phyloP scores from a whole-genome alignment of 2,329 filamentous ascomycete species.

The Fusarium dlaminii region DNA sequence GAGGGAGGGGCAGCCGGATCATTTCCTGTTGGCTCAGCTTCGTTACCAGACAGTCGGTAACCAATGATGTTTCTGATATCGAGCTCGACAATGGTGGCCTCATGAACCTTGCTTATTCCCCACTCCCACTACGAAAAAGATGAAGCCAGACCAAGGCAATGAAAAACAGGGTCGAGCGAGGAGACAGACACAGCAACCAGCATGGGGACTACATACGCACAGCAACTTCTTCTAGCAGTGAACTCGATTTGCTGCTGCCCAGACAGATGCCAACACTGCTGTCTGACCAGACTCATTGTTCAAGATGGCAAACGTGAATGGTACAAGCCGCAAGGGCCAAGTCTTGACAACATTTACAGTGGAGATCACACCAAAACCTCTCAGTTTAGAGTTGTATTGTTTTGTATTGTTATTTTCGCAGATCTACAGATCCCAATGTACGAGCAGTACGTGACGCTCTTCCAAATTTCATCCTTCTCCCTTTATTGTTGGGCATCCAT shows the following conservation, averaged over 20 bases:
- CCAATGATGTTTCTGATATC: slow-evolving; percentile 12
- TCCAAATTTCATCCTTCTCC: neutral
- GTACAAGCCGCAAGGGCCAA: neutral
- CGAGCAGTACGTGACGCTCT: neutral
- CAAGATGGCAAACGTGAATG: neutral
- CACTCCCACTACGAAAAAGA: slow-evolving; percentile 2
- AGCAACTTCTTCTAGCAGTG: neutral
- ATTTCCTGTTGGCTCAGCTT: slow-evolving; percentile 35
- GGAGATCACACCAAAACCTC: neutral
- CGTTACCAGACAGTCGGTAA: slow-evolving; percentile 25
- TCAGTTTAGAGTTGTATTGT: slow-evolving; percentile 16
- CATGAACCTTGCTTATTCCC: slow-evolving; percentile 10
- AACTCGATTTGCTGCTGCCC: neutral
- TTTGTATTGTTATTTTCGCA: slow-evolving; percentile 6
- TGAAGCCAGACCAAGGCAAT: neutral
- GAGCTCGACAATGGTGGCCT: slow-evolving; percentile 7
- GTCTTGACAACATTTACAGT: neutral
- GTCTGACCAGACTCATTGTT: neutral
- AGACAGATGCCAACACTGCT: neutral
- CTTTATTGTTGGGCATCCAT: neutral
- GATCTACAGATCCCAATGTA: slow-evolving; percentile 26
- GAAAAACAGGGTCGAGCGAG: neutral
- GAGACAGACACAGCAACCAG: neutral
- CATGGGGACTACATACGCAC: neutral
- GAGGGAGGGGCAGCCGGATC: slow-evolving; percentile 1